A percentile compares a stretch with the other conserved stretches of the same genome.
phyloP scores from a whole-genome alignment of 2,329 filamentous ascomycete genomes.

The Arthrobotrys sinensis region DNA sequence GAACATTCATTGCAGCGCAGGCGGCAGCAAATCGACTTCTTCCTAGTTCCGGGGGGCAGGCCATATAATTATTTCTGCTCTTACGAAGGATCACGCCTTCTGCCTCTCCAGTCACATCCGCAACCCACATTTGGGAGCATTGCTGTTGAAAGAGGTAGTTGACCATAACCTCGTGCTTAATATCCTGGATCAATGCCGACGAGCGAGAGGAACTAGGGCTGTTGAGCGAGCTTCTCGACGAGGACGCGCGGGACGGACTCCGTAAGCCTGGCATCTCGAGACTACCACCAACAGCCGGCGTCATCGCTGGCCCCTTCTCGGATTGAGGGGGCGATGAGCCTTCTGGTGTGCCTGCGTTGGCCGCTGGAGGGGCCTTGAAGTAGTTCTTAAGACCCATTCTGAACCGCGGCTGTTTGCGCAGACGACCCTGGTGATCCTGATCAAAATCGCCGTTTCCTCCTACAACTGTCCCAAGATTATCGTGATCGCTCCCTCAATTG shows the following conservation, averaged over 20 bases:
- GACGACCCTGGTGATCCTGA: conserved; percentile 35
- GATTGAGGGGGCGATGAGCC: conserved; percentile 48
- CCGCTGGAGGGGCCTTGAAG: conserved; percentile 72
- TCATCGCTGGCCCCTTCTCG: conserved; percentile 52
- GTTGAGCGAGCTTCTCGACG: conserved; percentile 59
- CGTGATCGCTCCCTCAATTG: conserved; percentile 54
- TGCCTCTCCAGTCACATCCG: conserved; percentile 76
- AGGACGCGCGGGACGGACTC: conserved; percentile 57
- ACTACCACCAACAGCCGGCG: conserved; percentile 61
- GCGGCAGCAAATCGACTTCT: conserved; percentile 77
- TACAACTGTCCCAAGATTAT: conserved; percentile 58
- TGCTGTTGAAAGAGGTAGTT: conserved; percentile 87
- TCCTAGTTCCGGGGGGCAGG: conserved; percentile 78
- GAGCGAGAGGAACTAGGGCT: conserved; percentile 62
- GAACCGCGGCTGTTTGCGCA: conserved; percentile 59
- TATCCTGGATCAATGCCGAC: conserved; percentile 77
- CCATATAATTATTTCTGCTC: conserved; percentile 78
- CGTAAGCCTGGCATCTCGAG: conserved; percentile 58
- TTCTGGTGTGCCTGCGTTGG: conserved; percentile 69
- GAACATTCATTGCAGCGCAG: conserved; percentile 79
- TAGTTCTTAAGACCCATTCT: conserved; percentile 77
- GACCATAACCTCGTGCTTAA: conserved; percentile 86
- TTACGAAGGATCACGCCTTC: conserved; percentile 83
- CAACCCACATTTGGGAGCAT: conserved; percentile 80
- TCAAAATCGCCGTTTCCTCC: conserved; percentile 27